Conservation (phyloP, 805 yeast species). For the Cyberlindnera bimundalis region DNA sequence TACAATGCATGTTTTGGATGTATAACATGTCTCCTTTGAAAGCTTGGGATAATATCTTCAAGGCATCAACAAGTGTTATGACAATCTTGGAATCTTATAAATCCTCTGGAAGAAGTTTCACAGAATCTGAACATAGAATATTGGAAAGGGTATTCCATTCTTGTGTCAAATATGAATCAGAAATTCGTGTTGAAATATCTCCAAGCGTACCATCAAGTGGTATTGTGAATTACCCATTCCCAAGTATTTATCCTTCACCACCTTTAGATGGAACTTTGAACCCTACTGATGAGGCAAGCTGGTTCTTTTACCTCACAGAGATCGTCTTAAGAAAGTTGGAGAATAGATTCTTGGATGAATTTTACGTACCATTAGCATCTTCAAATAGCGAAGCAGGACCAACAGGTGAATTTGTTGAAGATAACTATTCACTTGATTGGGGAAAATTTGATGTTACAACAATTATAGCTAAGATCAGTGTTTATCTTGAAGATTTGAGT, state of each 20-base stretch:
- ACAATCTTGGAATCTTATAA: conserved; percentile 21
- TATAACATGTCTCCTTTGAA: conserved; percentile 24
- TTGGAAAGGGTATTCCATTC: conserved; percentile 24
- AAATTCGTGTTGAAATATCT: conserved; percentile 25
- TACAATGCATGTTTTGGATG: conserved; percentile 23
- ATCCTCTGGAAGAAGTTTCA: conserved; percentile 18
- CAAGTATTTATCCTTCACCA: conserved; percentile 23
- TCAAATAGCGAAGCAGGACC: conserved; percentile 6
- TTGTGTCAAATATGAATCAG: conserved; percentile 26
- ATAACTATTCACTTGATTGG: conserved; percentile 21
- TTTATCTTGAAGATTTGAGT: conserved; percentile 18
- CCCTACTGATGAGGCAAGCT: conserved; percentile 21
- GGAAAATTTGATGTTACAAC: conserved; percentile 13
- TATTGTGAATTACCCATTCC: conserved; percentile 25
- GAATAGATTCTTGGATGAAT: conserved; percentile 24
- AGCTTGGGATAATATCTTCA: conserved; percentile 23
- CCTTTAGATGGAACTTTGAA: conserved; percentile 21
- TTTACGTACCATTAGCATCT: conserved; percentile 18
- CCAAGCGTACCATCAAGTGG: conserved; percentile 27
- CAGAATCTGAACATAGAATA: conserved; percentile 16
- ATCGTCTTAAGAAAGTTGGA: conserved; percentile 25
- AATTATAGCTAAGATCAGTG: conserved; percentile 7
- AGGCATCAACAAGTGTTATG: conserved; percentile 22
- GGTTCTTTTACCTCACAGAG: conserved; percentile 27
- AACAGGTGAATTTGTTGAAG: conserved; percentile 15